Evolutionary conservation across 2,329 filamentous ascomycete species (phyloP).

Genomic region (Monilinia vaccinii-corymbosi): DNA sequence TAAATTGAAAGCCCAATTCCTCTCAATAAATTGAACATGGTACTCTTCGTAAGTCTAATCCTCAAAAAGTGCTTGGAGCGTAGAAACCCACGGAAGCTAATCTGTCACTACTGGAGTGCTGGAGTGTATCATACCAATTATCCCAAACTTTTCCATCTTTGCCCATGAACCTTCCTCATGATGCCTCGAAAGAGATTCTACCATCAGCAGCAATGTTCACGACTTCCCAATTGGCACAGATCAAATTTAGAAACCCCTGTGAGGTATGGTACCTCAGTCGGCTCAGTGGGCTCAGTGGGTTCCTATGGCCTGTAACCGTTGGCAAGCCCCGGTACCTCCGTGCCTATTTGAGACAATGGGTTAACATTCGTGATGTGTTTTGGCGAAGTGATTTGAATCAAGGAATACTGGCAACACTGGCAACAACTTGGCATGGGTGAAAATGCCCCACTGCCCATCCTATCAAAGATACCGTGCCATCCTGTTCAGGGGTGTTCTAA

Average conservation of each 20-base stretch:
- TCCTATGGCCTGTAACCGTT: neutral
- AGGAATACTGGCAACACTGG: neutral
- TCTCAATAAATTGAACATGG: neutral
- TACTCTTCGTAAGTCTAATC: neutral
- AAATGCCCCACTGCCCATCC: slow-evolving; percentile 6
- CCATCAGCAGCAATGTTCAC: neutral
- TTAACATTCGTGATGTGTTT: slow-evolving; percentile 1
- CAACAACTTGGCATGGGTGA: neutral
- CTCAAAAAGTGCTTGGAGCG: neutral
- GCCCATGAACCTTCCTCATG: neutral
- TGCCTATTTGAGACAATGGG: slow-evolving; percentile 1
- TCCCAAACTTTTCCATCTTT: neutral
- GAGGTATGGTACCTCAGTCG: neutral
- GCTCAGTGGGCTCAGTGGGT: neutral
- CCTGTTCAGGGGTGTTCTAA: neutral
- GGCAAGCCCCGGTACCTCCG: neutral
- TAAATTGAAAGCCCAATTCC: neutral
- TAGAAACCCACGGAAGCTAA: neutral
- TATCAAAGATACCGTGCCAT: neutral
- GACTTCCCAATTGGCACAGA: neutral
- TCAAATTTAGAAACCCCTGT: neutral
- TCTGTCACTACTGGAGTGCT: neutral
- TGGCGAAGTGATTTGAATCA: neutral
- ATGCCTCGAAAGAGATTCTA: neutral
- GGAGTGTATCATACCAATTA: neutral